Conservation (phyloP, 768 basidiomycete species). For the Hypsizygus marmoreus region DNA sequence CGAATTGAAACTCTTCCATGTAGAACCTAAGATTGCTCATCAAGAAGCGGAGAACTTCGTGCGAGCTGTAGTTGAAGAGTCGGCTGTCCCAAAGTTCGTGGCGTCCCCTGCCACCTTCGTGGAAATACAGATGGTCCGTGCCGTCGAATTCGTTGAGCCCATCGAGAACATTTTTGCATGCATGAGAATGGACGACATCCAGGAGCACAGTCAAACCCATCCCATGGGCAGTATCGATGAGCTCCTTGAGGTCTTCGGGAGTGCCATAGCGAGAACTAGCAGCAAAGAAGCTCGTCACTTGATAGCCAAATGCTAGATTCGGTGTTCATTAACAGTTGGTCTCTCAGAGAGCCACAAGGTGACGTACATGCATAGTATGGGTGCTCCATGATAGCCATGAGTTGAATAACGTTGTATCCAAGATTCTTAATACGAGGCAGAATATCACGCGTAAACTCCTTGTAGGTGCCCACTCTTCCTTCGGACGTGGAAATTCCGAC, state of each 20-base stretch:
- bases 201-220: slow-evolving; percentile 92
- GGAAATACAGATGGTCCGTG: slow-evolving; percentile 97
- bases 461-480: slow-evolving; percentile 88
- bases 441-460: slow-evolving; percentile 86
- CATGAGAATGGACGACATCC: slow-evolving; percentile 97
- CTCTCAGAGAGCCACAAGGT: slow-evolving; percentile 1
- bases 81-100: slow-evolving; percentile 99
- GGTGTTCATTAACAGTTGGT: slow-evolving; percentile 12
- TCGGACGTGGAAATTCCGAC: slow-evolving; percentile 95
- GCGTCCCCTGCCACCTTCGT: slow-evolving; percentile 84
- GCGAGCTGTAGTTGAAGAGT: slow-evolving; percentile 93
- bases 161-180: slow-evolving; percentile 95
- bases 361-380: slow-evolving; percentile 93
- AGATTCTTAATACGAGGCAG: slow-evolving; percentile 87
- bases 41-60: slow-evolving; percentile 94
- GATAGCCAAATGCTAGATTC: slow-evolving; percentile 91
- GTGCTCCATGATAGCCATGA: slow-evolving; percentile 99
- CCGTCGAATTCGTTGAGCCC: slow-evolving; percentile 97
- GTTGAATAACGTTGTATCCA: slow-evolving; percentile 96
- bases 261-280: slow-evolving; percentile 94
- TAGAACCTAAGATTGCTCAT: slow-evolving; percentile 94
- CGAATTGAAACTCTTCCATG: slow-evolving; percentile 94
- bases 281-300: slow-evolving; percentile 97
- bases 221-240: slow-evolving; percentile 93
- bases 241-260: slow-evolving; percentile 93